These are phyloP conservation scores for Astraeus odoratus DNA, from an alignment of 768 basidiomycete genomes.

Conservation along the genomic window DNA sequence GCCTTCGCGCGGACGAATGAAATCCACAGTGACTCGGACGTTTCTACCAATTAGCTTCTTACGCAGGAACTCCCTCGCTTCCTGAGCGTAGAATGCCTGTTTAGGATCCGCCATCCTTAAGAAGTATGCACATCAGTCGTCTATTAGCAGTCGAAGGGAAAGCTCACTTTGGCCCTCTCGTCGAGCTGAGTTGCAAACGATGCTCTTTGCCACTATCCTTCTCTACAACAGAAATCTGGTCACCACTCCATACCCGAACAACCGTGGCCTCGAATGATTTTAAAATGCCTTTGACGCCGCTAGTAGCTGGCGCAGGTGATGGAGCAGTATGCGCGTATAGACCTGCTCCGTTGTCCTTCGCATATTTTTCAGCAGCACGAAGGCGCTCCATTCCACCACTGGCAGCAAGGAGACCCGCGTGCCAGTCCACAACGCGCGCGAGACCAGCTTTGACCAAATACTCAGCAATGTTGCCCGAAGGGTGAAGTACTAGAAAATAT, in stretches of 20 bases:
- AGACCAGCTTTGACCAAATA: conserved; percentile 78
- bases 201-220: conserved; percentile 71
- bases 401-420: conserved; percentile 87
- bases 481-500: conserved; percentile 61
- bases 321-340: conserved; percentile 57
- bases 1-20: conserved; percentile 84
- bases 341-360: conserved; percentile 66
- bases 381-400: conserved; percentile 84
- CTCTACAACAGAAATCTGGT: conserved; percentile 78
- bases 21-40: conserved; percentile 81
- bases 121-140: conserved; percentile 5
- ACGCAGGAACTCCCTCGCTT: conserved; percentile 89
- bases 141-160: neutral
- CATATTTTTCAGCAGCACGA: conserved; percentile 73
- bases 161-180: conserved; percentile 71
- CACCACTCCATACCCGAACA: conserved; percentile 84
- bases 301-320: conserved; percentile 31
- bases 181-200: conserved; percentile 82
- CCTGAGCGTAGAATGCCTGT: conserved; percentile 81
- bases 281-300: conserved; percentile 38
- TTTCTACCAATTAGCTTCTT: conserved; percentile 89
- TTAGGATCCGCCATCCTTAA: conserved; percentile 75
- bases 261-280: conserved; percentile 77
- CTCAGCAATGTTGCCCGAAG: conserved; percentile 92
- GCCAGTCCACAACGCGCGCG: conserved; percentile 94